Evolutionary conservation across 2,329 filamentous ascomycete species (phyloP), one percentile per base, ranked within the genome.

Genomic region (Diaporthe australafricana): DNA sequence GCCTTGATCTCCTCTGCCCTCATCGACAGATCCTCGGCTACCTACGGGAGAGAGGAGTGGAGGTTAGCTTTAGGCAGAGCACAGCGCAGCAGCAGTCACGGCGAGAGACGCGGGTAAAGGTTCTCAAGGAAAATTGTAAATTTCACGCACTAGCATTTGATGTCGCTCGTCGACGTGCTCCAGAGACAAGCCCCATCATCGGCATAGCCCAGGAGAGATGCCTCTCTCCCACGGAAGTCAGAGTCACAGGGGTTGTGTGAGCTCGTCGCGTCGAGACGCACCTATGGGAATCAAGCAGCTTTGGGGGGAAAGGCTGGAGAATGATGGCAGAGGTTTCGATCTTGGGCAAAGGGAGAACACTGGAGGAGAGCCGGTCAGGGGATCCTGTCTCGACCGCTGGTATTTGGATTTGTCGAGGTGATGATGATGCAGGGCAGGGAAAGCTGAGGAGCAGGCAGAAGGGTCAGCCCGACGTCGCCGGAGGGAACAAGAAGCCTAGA

Each of bases 21-120:
- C 90, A 71, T 93, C 90, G 75, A 82, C 82, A 5, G 91, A 92
- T 56, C 88, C 89, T 75, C 83, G 82, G 77, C 81, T 84, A 79
- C 85, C 85, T 86, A 78, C 76, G 75, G 79, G 78, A 79, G 79
- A 76, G 50, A 79, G 76, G 76, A 82, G 81, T 82, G 77, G 78
- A 80, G 75, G 83, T 85, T 76, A 86, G 82, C 81, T 85, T 53
- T 56, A 22, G 27, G 38, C 42, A 30, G n/a, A 22, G 40, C 27
- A 45, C 20, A 30, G 40, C 35, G 40, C 30, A 53, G 22, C 1
- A 32, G 25, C 16, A 12, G 9, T 68, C 60, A 67, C 45, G 35
- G 35, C 38, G 35, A 32, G 12, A 57, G 5, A 35, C n/a, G 12
- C 16, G 45, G 32, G 25, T 35, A 14, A 50, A 14, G 17, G 66